Base-by-base conservation (phyloP, 345 rosid species). In the Rhodomyrtus tomentosa region DNA sequence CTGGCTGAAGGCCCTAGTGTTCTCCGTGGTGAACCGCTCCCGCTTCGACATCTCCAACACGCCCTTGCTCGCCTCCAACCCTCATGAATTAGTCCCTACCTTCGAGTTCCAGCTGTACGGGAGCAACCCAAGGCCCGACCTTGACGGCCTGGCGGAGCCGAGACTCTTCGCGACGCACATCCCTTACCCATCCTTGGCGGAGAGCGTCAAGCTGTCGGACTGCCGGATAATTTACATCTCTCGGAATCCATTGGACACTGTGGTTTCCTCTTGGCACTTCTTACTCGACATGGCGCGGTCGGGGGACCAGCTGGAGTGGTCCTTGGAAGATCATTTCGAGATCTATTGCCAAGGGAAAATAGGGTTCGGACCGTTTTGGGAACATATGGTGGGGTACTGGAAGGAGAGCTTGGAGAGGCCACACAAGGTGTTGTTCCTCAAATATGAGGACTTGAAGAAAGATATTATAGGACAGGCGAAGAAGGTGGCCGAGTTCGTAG, bases 1-100 rank as follows among this genome's bases (percentile, higher is more conserved):
- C 0, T 90, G 92, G 92, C 80, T 88, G 5, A 90, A 88, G 79
- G 90, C 84, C 50, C 15, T 88, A 36, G 86, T 53, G 32, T 59
- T 81, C 10, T 52, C 58, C 56, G 12, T 29, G 48, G 38, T 74
- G 48, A 32, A 1, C 6, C 45, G 87, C 29, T 29, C 10, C 20
- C 73, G 5, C 22, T 59, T 59, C 5, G 22, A 15, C 73, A 13
- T 29, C 73, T 59, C 40, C 2, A 29, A 29, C 40, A 29, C 22
- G 0, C 73, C 73, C 2, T 29, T 59, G 73, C 73, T 59, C 21
- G 7, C 73, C 7, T 59, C 2, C 2, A 29, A 29, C 40, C 73
- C 73, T 10, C 73, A 59, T 29, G 21, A 29, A 0, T 10, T 29
- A 0, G 21, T 59, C 22, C 73, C 11, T 59, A 15, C 15, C 21